These are phyloP conservation scores for Podosphaera fusca DNA, from an alignment of 2,329 filamentous ascomycete genomes.

Conservation along the genomic window DNA sequence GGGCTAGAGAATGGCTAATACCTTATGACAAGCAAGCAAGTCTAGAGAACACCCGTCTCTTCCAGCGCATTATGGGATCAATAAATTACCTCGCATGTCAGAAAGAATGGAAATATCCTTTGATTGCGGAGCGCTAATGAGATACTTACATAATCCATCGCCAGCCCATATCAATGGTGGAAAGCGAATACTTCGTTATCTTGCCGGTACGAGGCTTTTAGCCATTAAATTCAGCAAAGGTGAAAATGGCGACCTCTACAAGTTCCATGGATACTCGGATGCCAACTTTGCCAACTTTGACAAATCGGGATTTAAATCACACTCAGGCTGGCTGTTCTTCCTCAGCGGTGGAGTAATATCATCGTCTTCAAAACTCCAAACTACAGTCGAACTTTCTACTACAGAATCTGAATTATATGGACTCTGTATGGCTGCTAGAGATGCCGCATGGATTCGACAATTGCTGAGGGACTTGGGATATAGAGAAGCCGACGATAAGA, in stretches of 20 bases:
- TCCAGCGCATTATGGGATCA: background rate
- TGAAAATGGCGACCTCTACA: background rate
- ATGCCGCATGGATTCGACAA: background rate
- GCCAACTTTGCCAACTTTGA: background rate
- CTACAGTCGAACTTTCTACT: background rate
- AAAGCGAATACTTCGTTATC: background rate
- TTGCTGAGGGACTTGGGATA: background rate
- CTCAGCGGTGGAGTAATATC: background rate
- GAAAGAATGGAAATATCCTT: background rate
- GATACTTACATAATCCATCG: slow-evolving; percentile 2
- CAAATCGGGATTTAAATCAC: background rate
- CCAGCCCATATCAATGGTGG: background rate
- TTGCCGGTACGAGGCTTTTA: background rate
- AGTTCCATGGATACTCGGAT: background rate
- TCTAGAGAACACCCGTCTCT: background rate
- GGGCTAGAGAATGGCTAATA: background rate
- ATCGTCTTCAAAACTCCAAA: background rate
- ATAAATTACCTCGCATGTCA: slow-evolving; percentile 1
- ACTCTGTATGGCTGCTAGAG: background rate
- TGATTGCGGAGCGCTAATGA: background rate
- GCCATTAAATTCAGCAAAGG: background rate
- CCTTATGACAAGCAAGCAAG: background rate
- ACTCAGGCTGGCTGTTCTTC: background rate
- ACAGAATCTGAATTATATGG: background rate
- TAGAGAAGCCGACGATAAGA: background rate